Conservation (phyloP, 495 filamentous ascomycete species). For the Penicillium egyptiacum region DNA sequence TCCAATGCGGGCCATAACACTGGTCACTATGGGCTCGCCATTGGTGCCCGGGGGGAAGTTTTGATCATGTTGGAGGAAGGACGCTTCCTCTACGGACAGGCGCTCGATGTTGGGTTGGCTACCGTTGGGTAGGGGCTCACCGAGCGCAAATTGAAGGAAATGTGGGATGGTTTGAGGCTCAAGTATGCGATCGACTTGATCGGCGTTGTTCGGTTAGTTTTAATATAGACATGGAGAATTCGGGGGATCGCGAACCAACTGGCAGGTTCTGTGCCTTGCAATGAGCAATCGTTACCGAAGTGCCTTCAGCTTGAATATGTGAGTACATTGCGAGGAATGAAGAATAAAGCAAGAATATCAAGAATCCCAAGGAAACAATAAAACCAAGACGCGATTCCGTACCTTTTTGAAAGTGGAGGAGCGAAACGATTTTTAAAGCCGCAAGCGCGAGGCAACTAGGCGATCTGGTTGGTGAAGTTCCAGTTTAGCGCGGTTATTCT, state of each 20-base stretch:
- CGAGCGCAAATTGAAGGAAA: constrained; percentile 18
- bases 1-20: constrained; percentile 21
- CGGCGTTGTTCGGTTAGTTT: neutral
- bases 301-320: neutral
- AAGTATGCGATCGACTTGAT: constrained; percentile 24
- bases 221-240: neutral
- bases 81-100: constrained; percentile 9
- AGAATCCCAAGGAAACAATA: neutral
- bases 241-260: constrained; percentile 7
- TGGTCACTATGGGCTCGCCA: constrained; percentile 6
- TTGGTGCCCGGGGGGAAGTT: constrained; percentile 12
- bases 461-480: neutral
- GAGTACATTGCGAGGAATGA: constrained; percentile 3
- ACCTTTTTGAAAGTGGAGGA: neutral
- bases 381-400: neutral
- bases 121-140: constrained; percentile 16
- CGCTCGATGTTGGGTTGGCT: neutral
- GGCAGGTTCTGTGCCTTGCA: constrained; percentile 10
- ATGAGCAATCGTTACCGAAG: constrained; percentile 4
- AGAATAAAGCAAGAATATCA: neutral
- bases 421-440: neutral
- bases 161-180: constrained; percentile 22
- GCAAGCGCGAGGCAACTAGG: neutral
- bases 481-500: neutral
- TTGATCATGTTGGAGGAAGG: neutral